Base-by-base conservation (phyloP, 306 rosid species). In the Prunus dulcis region DNA sequence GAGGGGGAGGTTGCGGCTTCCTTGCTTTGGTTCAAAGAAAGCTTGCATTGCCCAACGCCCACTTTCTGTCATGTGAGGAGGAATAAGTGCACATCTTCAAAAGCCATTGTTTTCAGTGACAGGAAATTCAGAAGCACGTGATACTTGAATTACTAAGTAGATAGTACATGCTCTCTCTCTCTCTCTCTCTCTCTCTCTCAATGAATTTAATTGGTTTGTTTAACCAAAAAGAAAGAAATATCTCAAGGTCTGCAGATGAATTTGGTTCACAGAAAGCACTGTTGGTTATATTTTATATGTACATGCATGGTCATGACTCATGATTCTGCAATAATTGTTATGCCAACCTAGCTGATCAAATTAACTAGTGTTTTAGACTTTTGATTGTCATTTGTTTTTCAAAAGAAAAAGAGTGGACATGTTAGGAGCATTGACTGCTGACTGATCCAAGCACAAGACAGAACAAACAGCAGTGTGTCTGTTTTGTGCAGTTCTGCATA, bases 41-140 rank as follows among this genome's bases (percentile, higher is more conserved):
- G 67, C 38, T 43, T 43, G 56, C 23, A 53, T 32, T 70, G 32
- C 50, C 64, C 67, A 69, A 41, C 45, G 50, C 82, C 82, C 77
- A 80, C 73, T 67, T 77, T 58, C 77, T 49, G 62, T 77, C 89
- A 87, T 81, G 91, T 80, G 89, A 79, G 71, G 80, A 78, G 83
- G 88, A 86, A 88, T 86, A 88, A 85, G 68, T 73, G 83, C 84
- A 82, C 81, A 51, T 58, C 57, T 67, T 72, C 67, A 62, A 25
- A 45, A 45, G 41, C 81, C 73, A 46, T 81, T 62, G 79, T 72
- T 81, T 75, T 87, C 86, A 79, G 88, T 74, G 87, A 85, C 80
- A 85, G 73, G 71, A 85, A 78, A 78, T 73, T 80, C 81, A 77
- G 85, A 69, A 28, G 89, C 91, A 87, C 91, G 82, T 84, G 88